phyloP scores from a whole-genome alignment of 1,139 yeast genomes.

The Diutina mesorugosa region DNA sequence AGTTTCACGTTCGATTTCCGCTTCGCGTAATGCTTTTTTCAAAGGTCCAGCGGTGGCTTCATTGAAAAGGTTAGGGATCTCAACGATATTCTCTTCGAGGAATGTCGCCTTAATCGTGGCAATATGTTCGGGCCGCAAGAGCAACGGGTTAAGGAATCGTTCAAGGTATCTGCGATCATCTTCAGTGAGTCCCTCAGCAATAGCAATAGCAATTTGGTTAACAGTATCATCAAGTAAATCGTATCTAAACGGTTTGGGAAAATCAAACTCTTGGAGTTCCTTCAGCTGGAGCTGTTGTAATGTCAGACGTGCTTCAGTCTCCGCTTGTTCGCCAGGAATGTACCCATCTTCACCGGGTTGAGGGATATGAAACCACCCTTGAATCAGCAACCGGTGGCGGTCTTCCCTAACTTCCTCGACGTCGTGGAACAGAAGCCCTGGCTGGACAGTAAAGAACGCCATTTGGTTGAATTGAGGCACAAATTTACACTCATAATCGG shows the following conservation, averaged over 20 bases:
- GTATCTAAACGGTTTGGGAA: constrained; percentile 44
- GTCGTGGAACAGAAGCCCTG: constrained; percentile 93
- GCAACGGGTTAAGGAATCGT: constrained; percentile 42
- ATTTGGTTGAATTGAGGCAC: constrained; percentile 94
- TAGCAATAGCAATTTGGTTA: constrained; percentile 11
- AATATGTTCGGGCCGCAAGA: constrained; percentile 33
- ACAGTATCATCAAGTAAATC: constrained; percentile 20
- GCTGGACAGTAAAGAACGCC: constrained; percentile 91
- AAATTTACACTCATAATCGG: constrained; percentile 57
- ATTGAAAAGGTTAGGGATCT: constrained; percentile 50
- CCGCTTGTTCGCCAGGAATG: constrained; percentile 68
- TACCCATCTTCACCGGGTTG: constrained; percentile 84
- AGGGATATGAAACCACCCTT: constrained; percentile 99
- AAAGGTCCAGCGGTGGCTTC: constrained; percentile 37
- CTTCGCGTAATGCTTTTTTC: constrained; percentile 31
- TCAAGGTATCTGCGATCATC: constrained; percentile 34
- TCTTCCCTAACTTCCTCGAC: constrained; percentile 94
- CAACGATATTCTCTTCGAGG: constrained; percentile 56
- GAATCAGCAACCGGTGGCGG: constrained; percentile 79
- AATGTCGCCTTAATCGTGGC: constrained; percentile 36
- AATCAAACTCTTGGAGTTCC: constrained; percentile 69
- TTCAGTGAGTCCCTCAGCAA: constrained; percentile 10
- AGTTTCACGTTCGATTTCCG: constrained; percentile 42
- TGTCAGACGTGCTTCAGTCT: constrained; percentile 63
- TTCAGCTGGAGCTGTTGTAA: constrained; percentile 70